phyloP scores from a whole-genome alignment of 306 rosid species.

The Begonia fuchsioides region DNA sequence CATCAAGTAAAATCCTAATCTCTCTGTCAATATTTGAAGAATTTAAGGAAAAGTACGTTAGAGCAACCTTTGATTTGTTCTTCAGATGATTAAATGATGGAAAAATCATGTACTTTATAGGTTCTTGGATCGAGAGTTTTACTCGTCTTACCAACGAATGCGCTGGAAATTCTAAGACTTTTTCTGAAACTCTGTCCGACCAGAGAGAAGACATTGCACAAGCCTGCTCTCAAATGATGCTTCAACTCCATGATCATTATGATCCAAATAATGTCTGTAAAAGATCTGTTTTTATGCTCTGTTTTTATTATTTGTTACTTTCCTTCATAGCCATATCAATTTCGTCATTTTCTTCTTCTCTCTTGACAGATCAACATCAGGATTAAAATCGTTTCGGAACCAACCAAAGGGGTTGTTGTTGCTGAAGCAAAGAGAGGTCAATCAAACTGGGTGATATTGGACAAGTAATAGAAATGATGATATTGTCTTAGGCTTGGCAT shows the following conservation, averaged over 20 bases:
- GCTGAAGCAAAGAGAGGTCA: constrained; percentile 74
- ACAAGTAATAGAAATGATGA: constrained; percentile 42
- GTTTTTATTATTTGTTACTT: constrained; percentile 3
- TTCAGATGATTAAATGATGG: constrained; percentile 5
- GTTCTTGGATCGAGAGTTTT: constrained; percentile 52
- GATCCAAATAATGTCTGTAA: constrained; percentile 63
- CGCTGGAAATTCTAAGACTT: constrained; percentile 33
- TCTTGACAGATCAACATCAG: constrained; percentile 64
- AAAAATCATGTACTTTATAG: constrained; percentile 26
- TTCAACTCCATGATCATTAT: constrained; percentile 65
- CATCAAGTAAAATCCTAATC: constrained; percentile 32
- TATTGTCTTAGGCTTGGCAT: too few species aligned
- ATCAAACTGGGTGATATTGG: constrained; percentile 93
- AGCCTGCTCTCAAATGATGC: constrained; percentile 79
- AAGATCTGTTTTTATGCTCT: constrained; percentile 7
- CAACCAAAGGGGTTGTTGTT: constrained; percentile 54
- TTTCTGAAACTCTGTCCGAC: constrained; percentile 43
- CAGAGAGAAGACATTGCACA: constrained; percentile 60
- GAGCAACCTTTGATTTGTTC: background rate
- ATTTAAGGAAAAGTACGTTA: background rate
- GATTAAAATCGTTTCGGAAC: constrained; percentile 50
- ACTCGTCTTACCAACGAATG: constrained; percentile 66
- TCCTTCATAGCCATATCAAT: constrained; percentile 9
- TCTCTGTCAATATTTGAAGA: background rate
- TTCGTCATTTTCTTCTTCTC: constrained; percentile 7